phyloP scores from a whole-genome alignment of 495 filamentous ascomycete genomes.

The Penicillium taxi region DNA sequence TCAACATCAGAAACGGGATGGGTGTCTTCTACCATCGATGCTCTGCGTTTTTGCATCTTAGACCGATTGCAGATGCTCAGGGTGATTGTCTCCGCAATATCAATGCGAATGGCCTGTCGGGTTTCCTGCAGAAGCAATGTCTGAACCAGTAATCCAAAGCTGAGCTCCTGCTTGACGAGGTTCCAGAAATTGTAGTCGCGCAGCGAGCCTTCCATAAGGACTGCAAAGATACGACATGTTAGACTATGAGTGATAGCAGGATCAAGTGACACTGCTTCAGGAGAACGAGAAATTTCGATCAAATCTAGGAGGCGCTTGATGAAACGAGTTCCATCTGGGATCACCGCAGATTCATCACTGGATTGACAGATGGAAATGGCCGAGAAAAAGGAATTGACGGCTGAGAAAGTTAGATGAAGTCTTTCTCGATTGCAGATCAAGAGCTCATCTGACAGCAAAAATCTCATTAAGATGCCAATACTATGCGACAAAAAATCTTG shows the following conservation, averaged over 20 bases:
- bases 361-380: slow-evolving; percentile 12
- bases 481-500: slow-evolving; percentile 38
- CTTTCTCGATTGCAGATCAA: slow-evolving; percentile 16
- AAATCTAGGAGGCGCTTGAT: slow-evolving; percentile 25
- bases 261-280: slow-evolving; percentile 2
- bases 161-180: slow-evolving; percentile 39
- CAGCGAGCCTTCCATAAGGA: slow-evolving; percentile 57
- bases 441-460: slow-evolving; percentile 33
- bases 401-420: slow-evolving; percentile 23
- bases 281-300: slow-evolving; percentile 21
- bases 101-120: slow-evolving; percentile 25
- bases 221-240: slow-evolving; percentile 50
- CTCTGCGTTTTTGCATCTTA: slow-evolving; percentile 20
- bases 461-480: slow-evolving; percentile 31
- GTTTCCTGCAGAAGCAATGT: slow-evolving; percentile 30
- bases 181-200: slow-evolving; percentile 53
- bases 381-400: slow-evolving; percentile 32
- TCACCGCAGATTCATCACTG: slow-evolving; percentile 5
- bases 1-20: slow-evolving; percentile 8
- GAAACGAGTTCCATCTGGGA: slow-evolving; percentile 17
- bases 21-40: slow-evolving; percentile 4
- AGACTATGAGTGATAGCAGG: slow-evolving; percentile 23
- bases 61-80: slow-evolving; percentile 25
- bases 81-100: slow-evolving; percentile 31
- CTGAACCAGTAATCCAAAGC: slow-evolving; percentile 36